These are phyloP conservation scores for Trametes cubensis DNA, from an alignment of 768 basidiomycete genomes.

Conservation along the genomic window DNA sequence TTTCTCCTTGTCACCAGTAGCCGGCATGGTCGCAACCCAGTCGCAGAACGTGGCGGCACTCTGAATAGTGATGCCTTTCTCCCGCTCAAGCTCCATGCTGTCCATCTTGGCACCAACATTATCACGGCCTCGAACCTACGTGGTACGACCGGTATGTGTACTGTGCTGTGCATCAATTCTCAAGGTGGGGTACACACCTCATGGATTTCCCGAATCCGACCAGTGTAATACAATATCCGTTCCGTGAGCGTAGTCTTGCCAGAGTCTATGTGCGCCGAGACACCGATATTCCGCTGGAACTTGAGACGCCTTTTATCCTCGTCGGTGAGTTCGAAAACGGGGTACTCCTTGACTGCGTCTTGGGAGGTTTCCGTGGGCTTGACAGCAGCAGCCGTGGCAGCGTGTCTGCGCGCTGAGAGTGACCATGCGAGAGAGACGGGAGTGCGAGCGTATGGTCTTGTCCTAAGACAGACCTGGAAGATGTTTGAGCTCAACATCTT, in stretches of 20 bases:
- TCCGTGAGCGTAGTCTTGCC: slow-evolving; percentile 99
- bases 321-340: slow-evolving; percentile 49
- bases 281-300: slow-evolving; percentile 92
- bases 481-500: slow-evolving; percentile 21
- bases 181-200: slow-evolving; percentile 61
- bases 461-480: slow-evolving; percentile 24
- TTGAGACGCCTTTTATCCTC: slow-evolving; percentile 66
- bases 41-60: slow-evolving; percentile 98
- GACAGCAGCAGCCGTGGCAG: slow-evolving; percentile 29
- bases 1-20: slow-evolving; percentile 68
- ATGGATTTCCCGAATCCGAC: slow-evolving; percentile 93
- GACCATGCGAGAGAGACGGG: slow-evolving; percentile 14
- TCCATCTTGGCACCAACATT: slow-evolving; percentile 99
- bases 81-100: slow-evolving; percentile 97
- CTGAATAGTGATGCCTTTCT: slow-evolving; percentile 99
- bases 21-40: slow-evolving; percentile 76
- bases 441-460: slow-evolving; percentile 15
- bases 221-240: slow-evolving; percentile 94
- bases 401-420: slow-evolving; percentile 20
- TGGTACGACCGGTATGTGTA: neutral
- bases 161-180: slow-evolving; percentile 7
- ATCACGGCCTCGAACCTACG: slow-evolving; percentile 88
- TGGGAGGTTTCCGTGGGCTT: slow-evolving; percentile 21
- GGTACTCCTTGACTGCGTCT: slow-evolving; percentile 23
- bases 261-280: slow-evolving; percentile 94